Evolutionary conservation across 2,329 filamentous ascomycete genomes (phyloP).

Genomic region (Colletotrichum tropicale): DNA sequence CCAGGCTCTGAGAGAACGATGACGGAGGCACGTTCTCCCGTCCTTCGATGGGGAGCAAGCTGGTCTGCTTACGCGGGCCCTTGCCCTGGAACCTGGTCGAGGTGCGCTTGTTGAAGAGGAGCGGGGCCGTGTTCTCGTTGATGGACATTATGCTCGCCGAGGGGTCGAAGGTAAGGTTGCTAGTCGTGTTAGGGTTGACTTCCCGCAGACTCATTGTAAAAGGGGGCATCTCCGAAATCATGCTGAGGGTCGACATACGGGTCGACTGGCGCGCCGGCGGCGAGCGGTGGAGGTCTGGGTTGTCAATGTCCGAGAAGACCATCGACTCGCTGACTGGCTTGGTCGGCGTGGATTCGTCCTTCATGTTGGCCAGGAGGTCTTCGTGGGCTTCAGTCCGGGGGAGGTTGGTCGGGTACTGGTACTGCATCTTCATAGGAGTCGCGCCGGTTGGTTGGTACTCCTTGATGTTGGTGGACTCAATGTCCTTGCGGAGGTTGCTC

Average conservation of each 20-base stretch:
- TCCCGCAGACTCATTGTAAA: slow-evolving; percentile 56
- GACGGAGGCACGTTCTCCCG: slow-evolving; percentile 55
- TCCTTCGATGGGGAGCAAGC: slow-evolving; percentile 43
- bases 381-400: slow-evolving; percentile 70
- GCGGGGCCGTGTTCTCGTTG: slow-evolving; percentile 47
- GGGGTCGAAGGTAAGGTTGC: slow-evolving; percentile 52
- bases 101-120: slow-evolving; percentile 48
- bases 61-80: slow-evolving; percentile 34
- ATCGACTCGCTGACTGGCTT: slow-evolving; percentile 22
- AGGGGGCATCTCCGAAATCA: slow-evolving; percentile 24
- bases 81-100: slow-evolving; percentile 35
- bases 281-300: slow-evolving; percentile 1
- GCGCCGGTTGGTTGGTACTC: slow-evolving; percentile 87
- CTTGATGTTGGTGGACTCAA: slow-evolving; percentile 67
- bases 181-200: slow-evolving; percentile 47
- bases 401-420: slow-evolving; percentile 79
- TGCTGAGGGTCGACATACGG: slow-evolving; percentile 18
- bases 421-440: slow-evolving; percentile 82
- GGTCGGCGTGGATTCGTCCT: slow-evolving; percentile 34
- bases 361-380: slow-evolving; percentile 45
- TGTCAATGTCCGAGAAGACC: slow-evolving; percentile 46
- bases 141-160: slow-evolving; percentile 45
- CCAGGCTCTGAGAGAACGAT: slow-evolving; percentile 48
- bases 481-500: slow-evolving; percentile 70
- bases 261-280: slow-evolving; percentile 14